These are phyloP conservation scores for Colletotrichum gigasporum DNA, from an alignment of 2,329 filamentous ascomycete species.

Conservation along the genomic window DNA sequence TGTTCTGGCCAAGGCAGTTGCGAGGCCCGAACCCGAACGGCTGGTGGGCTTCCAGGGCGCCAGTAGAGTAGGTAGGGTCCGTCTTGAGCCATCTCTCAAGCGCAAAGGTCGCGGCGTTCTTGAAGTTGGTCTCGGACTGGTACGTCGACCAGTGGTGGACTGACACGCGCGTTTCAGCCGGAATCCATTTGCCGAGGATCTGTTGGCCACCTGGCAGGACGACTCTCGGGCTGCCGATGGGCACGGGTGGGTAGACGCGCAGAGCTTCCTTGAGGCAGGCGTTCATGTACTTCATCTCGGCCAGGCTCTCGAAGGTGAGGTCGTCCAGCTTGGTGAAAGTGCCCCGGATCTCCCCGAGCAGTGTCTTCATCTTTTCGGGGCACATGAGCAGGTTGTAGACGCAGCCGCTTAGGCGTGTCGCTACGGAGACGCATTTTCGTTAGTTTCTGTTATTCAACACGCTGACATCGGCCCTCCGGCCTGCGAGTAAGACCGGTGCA, in stretches of 20 bases:
- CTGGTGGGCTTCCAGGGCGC: conserved; percentile 54
- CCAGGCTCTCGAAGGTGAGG: conserved; percentile 43
- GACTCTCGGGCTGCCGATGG: conserved; percentile 37
- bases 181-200: conserved; percentile 42
- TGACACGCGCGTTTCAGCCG: conserved; percentile 37
- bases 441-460: conserved; percentile 31
- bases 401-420: conserved; percentile 39
- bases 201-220: conserved; percentile 43
- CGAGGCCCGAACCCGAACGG: conserved; percentile 62
- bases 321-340: conserved; percentile 44
- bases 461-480: conserved; percentile 33
- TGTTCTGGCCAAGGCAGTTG: conserved; percentile 64
- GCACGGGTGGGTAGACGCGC: conserved; percentile 47
- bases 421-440: conserved; percentile 42
- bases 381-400: conserved; percentile 40
- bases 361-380: conserved; percentile 39
- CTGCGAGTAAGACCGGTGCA: conserved; percentile 25
- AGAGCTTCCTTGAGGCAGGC: conserved; percentile 53
- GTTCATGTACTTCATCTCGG: conserved; percentile 46
- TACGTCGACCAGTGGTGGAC: conserved; percentile 55
- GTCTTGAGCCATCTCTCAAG: conserved; percentile 16
- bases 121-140: conserved; percentile 53
- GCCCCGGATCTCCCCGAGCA: conserved; percentile 48
- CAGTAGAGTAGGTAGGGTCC: conserved; percentile 6
- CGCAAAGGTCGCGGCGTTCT: conserved; percentile 44